Base-by-base conservation (phyloP, 257 asterid genomes). In the Nicotiana benthamiana region DNA sequence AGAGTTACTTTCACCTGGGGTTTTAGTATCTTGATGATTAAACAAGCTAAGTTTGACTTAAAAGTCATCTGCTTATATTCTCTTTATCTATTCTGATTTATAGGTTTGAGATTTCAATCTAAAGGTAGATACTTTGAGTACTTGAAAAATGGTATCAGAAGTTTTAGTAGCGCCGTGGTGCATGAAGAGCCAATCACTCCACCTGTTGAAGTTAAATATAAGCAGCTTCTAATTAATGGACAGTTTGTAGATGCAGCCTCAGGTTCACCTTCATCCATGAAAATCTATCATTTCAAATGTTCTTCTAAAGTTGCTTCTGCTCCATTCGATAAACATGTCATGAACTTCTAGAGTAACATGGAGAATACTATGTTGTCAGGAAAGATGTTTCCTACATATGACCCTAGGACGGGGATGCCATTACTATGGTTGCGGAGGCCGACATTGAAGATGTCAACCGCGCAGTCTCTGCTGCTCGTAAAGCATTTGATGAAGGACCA, bases 401-500 rank as follows among this genome's bases (percentile, higher is more conserved):
- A 91, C 80, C 93, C 97, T 1, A 83, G 97, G 40, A 90, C 92
- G 94, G 93, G 65, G 94, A 93, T 26, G 91, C 87, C 32, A 93
- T 93, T 75, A 89, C 97, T 3, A 85, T 87, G 36, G 91, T 93
- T 27, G 88, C 97, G 1, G 95, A 93, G 86, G 97, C 91, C 0
- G 91, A 88, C 75, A 87, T 83, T 0, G 95, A 91, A 48, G 97
- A 93, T 62, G 77, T 90, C 30, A 82, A 93, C 61, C 89, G 91
- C 3, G 97, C 97, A 2, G 97, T 93, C 1, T 81, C 91, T n/a
- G 95, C 95, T 72, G 97, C 97, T 3, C 88, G 97, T 1, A 89
- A 90, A 89, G 97, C 95, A 0, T 93, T 91, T 22, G 97, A 93
- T 77, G 93, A 90, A 51, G 97, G 97, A 28, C 97, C 97, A 0